These are phyloP conservation scores for Salix exigua DNA, from an alignment of 345 rosid species.

Conservation along the genomic window DNA sequence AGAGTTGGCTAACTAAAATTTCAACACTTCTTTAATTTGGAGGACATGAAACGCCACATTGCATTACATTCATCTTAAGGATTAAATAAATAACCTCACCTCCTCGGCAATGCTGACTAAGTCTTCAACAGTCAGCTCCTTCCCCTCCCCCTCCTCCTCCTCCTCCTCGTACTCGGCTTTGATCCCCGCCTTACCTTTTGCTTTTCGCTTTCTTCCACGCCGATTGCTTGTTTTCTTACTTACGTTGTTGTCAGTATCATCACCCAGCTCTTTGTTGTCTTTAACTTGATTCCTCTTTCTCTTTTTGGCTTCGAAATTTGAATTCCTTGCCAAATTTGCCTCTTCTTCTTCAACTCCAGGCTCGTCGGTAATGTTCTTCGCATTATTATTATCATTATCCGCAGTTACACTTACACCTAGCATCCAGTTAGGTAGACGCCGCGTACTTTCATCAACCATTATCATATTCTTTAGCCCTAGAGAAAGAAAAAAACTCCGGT, in stretches of 20 bases:
- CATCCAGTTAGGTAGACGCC: constrained; percentile 46
- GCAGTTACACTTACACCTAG: background rate
- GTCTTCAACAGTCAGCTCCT: constrained; percentile 46
- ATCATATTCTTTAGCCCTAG: background rate
- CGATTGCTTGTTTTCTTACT: background rate
- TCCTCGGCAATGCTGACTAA: constrained; percentile 49
- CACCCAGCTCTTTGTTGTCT: background rate
- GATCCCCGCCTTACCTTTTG: background rate
- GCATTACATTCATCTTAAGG: background rate
- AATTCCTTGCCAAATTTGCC: background rate
- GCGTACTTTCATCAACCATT: constrained; percentile 15
- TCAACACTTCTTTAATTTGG: background rate
- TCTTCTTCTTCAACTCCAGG: background rate
- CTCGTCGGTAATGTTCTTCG: background rate
- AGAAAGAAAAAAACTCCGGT: background rate
- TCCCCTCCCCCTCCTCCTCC: constrained; percentile 8
- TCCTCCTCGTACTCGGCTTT: background rate
- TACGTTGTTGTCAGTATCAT: background rate
- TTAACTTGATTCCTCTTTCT: background rate
- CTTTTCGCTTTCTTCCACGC: constrained; percentile 12
- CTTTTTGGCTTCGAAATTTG: background rate
- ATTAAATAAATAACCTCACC: constrained; percentile 23
- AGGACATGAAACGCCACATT: background rate
- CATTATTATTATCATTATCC: constrained; percentile 3
- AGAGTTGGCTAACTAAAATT: background rate